These are phyloP conservation scores for Paralagenidium karlingii DNA, from an alignment of 352 stramenopile genomes.

Conservation along the genomic window DNA sequence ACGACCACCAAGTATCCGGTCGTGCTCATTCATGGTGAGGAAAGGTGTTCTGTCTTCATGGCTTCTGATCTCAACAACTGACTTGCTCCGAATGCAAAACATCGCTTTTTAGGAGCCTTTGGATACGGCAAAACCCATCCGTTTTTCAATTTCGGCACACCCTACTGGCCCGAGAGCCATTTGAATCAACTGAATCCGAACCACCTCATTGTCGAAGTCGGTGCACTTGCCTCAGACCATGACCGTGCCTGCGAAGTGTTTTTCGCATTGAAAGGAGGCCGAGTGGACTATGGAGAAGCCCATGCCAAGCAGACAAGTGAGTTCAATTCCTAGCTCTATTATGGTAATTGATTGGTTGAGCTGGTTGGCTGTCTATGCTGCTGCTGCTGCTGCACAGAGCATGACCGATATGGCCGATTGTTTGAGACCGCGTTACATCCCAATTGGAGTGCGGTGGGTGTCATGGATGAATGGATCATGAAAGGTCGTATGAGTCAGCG, in stretches of 20 bases:
- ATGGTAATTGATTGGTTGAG: too few species aligned
- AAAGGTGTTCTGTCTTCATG: not conserved
- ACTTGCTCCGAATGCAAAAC: not conserved
- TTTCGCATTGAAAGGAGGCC: constrained; percentile 9
- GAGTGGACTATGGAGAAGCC: constrained; percentile 9
- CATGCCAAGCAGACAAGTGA: constrained; percentile 4
- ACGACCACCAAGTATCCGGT: constrained; percentile 10
- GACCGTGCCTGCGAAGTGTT: constrained; percentile 11
- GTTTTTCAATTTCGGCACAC: constrained; percentile 11
- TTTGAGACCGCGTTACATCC: constrained; percentile 6
- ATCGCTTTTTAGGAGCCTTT: constrained; percentile 9
- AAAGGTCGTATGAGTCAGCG: not conserved
- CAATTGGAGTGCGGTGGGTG: constrained; percentile 6
- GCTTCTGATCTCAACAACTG: not conserved
- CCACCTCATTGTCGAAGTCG: constrained; percentile 7
- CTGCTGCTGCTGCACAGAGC: not conserved
- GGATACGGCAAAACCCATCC: constrained; percentile 12
- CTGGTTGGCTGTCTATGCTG: not conserved
- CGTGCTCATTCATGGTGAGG: constrained; percentile 15
- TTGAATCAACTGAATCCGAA: constrained; percentile 6
- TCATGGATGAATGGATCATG: too few species aligned
- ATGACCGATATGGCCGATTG: constrained; percentile 2
- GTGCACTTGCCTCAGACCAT: constrained; percentile 8
- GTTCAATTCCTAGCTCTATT: too few species aligned
- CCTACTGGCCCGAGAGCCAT: constrained; percentile 5